Evolutionary conservation across 1,284 basidiomycete species (phyloP), one percentile per base, ranked within the genome.

Genomic region (Puccinia hordei): DNA sequence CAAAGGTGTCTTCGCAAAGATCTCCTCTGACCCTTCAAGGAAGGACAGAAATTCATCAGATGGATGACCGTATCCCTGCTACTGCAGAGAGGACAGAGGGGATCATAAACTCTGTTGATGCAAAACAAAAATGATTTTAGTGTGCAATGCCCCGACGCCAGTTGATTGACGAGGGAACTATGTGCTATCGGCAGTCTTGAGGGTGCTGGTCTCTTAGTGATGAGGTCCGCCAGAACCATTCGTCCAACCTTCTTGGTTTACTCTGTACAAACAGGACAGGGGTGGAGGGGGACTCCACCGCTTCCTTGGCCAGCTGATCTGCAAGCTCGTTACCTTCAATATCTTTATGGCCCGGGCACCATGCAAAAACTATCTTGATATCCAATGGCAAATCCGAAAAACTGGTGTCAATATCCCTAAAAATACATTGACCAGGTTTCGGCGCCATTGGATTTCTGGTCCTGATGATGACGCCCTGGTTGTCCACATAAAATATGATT

Each of bases 341-440:
- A 5, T 44, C 69, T 30, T 15, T 30, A 33, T 72, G 65, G 4
- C 65, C 65, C n/a, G 65, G 69, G 30, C 69, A 72, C 69, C 69
- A 72, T 12, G 35, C 46, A 8, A 72, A 38, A 3, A 15, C 2
- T 2, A 72, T 13, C 30, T 49, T 41, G 3, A 68, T 6, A 9
- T n/a, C 4, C 4, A 5, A 8, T 15, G 57, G 57, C 27, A 41
- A 5, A 13, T 66, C 65, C 13, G 12, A 15, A 24, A 46, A n/a
- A n/a, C n/a, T 33, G 6, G 12, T 15, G 5, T 72, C 46, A 19
- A 24, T 10, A 66, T n/a, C 2, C 10, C 24, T 2, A 19, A 66
- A 66, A 44, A 66, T 10, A 6, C n/a, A n/a, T 46, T 66, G 65
- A 12, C 65, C 65, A 1, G 38, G 35, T 24, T 66, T 41, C 9